Conservation (phyloP, 2,329 filamentous ascomycete species). For the Exophiala sp. region DNA sequence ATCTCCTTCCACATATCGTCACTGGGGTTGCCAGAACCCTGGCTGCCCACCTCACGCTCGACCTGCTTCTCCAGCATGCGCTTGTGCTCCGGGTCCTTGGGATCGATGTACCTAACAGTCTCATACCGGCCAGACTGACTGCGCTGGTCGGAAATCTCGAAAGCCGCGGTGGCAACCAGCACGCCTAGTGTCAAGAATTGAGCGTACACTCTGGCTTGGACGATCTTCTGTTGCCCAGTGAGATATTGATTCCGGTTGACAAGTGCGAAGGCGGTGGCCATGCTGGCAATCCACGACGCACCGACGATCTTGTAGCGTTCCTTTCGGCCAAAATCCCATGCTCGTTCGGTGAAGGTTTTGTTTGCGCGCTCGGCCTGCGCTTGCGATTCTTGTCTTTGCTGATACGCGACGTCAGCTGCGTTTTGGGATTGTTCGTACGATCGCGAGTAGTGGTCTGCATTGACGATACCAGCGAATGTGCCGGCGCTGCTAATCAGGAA, state of each 20-base stretch:
- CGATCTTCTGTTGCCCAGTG: slow-evolving; percentile 76
- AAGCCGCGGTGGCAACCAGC: slow-evolving; percentile 73
- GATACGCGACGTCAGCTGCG: slow-evolving; percentile 63
- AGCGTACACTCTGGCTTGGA: slow-evolving; percentile 91
- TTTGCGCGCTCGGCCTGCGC: slow-evolving; percentile 51
- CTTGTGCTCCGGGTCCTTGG: slow-evolving; percentile 78
- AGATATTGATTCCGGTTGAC: slow-evolving; percentile 76
- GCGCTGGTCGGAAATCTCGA: slow-evolving; percentile 77
- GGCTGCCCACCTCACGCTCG: slow-evolving; percentile 15
- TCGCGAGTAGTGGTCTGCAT: slow-evolving; percentile 72
- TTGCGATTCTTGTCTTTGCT: slow-evolving; percentile 57
- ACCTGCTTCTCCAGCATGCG: slow-evolving; percentile 80
- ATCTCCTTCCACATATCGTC: slow-evolving; percentile 74
- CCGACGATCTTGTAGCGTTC: slow-evolving; percentile 88
- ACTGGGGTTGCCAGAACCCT: slow-evolving; percentile 10
- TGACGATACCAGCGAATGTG: slow-evolving; percentile 84
- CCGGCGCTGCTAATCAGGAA: slow-evolving; percentile 81
- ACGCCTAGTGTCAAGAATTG: slow-evolving; percentile 85
- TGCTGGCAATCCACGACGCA: slow-evolving; percentile 73
- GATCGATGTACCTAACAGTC: slow-evolving; percentile 76
- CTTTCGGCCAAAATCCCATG: slow-evolving; percentile 69
- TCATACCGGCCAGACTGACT: slow-evolving; percentile 62
- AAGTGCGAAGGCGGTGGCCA: slow-evolving; percentile 69
- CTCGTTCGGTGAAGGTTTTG: slow-evolving; percentile 58
- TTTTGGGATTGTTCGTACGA: slow-evolving; percentile 68